A percentile compares a stretch with the other conserved stretches of the same genome.
These are phyloP conservation scores for Penicillium concentricum DNA, from an alignment of 2,329 filamentous ascomycete species.

Conservation along the genomic window DNA sequence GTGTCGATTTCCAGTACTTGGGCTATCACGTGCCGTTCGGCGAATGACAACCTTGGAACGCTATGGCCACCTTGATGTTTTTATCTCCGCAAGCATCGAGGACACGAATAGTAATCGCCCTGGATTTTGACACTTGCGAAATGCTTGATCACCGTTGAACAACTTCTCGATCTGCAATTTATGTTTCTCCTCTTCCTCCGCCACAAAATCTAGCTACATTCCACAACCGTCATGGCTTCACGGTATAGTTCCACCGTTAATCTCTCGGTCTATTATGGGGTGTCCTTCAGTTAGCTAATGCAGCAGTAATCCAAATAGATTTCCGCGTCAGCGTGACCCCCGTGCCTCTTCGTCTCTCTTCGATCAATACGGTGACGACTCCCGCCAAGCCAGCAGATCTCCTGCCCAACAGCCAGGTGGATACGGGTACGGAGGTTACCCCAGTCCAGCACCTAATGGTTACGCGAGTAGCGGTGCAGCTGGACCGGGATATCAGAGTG, in stretches of 20 bases:
- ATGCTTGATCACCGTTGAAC: conserved; percentile 10
- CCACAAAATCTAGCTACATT: conserved; percentile 1
- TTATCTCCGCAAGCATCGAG: conserved; percentile 21
- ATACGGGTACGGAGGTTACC: conserved; percentile 43
- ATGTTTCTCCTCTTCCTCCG: background rate
- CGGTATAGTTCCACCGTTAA: conserved; percentile 26
- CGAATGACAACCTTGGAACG: conserved; percentile 13
- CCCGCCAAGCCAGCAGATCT: conserved; percentile 40
- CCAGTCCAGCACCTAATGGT: conserved; percentile 25
- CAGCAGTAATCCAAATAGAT: conserved; percentile 48
- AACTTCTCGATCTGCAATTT: background rate
- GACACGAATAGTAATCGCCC: background rate
- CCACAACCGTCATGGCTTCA: conserved; percentile 33
- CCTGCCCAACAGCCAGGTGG: conserved; percentile 51
- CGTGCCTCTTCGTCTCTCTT: conserved; percentile 71
- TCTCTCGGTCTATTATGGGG: conserved; percentile 1
- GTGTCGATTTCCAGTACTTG: background rate
- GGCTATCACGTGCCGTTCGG: conserved; percentile 20
- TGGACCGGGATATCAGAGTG: conserved; percentile 51
- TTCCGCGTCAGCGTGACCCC: conserved; percentile 64
- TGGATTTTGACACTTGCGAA: conserved; percentile 1
- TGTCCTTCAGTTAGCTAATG: background rate
- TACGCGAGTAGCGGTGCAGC: conserved; percentile 27
- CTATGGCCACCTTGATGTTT: conserved; percentile 27
- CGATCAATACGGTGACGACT: conserved; percentile 66